Base-by-base conservation (phyloP, 306 rosid species). In the Prunus kanzakura region DNA sequence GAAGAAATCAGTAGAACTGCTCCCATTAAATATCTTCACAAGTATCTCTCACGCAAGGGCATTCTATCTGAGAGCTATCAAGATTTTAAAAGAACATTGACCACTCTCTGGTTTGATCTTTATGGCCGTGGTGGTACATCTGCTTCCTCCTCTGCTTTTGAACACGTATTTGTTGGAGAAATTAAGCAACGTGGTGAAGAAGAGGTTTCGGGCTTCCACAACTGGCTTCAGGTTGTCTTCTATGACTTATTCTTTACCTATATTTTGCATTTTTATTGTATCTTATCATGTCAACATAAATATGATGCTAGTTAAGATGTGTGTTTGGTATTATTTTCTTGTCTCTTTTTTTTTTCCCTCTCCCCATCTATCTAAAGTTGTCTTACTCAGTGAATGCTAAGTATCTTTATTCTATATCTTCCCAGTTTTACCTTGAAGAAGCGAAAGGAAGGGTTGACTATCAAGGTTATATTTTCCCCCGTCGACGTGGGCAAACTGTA, bases 1-100 rank as follows among this genome's bases (percentile, higher is more conserved):
- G 98, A 95, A 82, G 97, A 95, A 88, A 90, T 95, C 67, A 89
- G 97, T 85, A 89, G 97, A 84, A 90, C 98, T 71, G 98, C 97
- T 11, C 96, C 97, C 30, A 85, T 92, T 66, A 95, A 89, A 68
- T 95, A 90, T 80, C 92, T 95, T 73, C 90, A 92, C 80, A 90
- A 82, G 84, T 89, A 89, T 79, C 97, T 92, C 76, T 85, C 81
- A 29, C 69, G 87, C 72, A 92, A 83, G 78, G 92, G 95, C 49
- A 82, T 88, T 80, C 82, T 78, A 51, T 82, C 95, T 22, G 81
- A 73, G 65, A 87, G 84, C 78, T 85, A 25, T 64, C 93, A 90
- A 81, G 97, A 90, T 41, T 92, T 92, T 76, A 95, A 95, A 81
- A 67, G 84, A 84, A 67, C 50, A 80, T 22, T 94, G 86, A 81